Evolutionary conservation across 768 basidiomycete species (phyloP).

Genomic region (Leccinum subgranulosum): DNA sequence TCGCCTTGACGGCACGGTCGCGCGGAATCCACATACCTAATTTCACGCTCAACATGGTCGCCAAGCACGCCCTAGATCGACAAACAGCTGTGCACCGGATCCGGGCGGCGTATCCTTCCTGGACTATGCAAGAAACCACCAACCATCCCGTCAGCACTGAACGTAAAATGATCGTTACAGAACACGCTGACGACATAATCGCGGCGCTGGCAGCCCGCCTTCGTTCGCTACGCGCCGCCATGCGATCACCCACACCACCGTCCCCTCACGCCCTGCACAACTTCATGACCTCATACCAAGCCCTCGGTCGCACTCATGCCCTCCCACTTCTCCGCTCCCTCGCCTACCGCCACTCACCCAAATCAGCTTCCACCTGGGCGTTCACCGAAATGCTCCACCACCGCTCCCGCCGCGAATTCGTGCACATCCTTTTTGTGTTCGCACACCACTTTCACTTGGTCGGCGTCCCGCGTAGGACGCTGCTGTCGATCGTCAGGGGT

Average conservation of each 20-base stretch:
- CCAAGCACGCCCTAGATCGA: slow-evolving; percentile 15
- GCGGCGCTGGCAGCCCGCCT: slow-evolving; percentile 16
- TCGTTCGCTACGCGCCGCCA: slow-evolving; percentile 22
- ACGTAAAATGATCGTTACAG: rapidly evolving
- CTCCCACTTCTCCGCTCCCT: too few relatives aligned
- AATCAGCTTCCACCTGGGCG: slow-evolving; percentile 9
- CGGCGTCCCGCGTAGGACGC: slow-evolving; percentile 34
- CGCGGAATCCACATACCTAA: slow-evolving; percentile 31
- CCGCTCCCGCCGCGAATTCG: too few relatives aligned
- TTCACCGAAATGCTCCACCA: too few relatives aligned
- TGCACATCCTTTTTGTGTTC: too few relatives aligned
- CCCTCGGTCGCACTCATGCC: too few relatives aligned
- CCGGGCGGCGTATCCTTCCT: background rate
- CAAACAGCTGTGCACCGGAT: background rate
- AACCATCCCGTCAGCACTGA: too few relatives aligned
- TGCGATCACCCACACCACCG: slow-evolving; percentile 12
- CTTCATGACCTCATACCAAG: background rate
- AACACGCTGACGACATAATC: slow-evolving; percentile 2
- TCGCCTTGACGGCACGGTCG: slow-evolving; percentile 38
- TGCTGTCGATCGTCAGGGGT: too few relatives aligned
- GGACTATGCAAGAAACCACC: too few relatives aligned
- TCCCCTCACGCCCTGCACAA: slow-evolving; percentile 15
- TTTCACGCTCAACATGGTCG: slow-evolving; percentile 35
- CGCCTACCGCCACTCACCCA: slow-evolving; percentile 14
- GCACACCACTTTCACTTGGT: too few relatives aligned